Base-by-base conservation (phyloP, 2,329 filamentous ascomycete species). In the Talaromyces funiculosus region DNA sequence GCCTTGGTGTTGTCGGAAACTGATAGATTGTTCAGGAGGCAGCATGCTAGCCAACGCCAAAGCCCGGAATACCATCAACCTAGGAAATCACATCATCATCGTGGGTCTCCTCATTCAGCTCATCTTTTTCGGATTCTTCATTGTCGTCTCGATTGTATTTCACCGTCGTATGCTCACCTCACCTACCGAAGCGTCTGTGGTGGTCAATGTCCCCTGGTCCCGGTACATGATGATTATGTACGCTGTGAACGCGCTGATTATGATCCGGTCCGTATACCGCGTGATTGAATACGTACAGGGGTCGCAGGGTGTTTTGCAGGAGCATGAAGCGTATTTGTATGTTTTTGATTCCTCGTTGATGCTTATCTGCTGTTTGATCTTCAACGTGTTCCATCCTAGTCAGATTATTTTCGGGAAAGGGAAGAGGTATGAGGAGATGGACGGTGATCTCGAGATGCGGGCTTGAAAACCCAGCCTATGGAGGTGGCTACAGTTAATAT, bases 201-300 rank as follows among this genome's bases (percentile, higher is more conserved):
- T 73, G 22, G 57, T 54, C 6, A 26, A 29, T 1, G 55, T 71
- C 14, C 64, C 62, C 29, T 80, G 77, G 77, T 71, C 68, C 38
- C 64, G 61, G 8, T 68, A 78, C 26, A 69, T 80, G 56, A 67
- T 70, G 47, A 72, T 68, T 5, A 53, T 72, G 61, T 62, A 61
- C 62, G 37, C 64, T 6, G 62, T 59, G 2, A 67, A 64, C n/a
- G 35, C 54, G 9, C 57, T 68, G 45, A 66, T 68, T 42, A 43
- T 67, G 43, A 35, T 67, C 12, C 61, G 67, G 53, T 64, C 62
- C 3, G 45, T 70, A 16, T 68, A 66, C 58, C 62, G 68, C 16
- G 61, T 68, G 3, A 56, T 65, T 10, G 67, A 68, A 57, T 68
- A 65, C 37, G 43, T 56, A 16, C 59, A 66, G 37, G 67, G 67